A percentile compares a stretch with the other conserved stretches of the same genome.
Conservation (phyloP, 2,329 filamentous ascomycete species). For the Pezicula carpinea region DNA sequence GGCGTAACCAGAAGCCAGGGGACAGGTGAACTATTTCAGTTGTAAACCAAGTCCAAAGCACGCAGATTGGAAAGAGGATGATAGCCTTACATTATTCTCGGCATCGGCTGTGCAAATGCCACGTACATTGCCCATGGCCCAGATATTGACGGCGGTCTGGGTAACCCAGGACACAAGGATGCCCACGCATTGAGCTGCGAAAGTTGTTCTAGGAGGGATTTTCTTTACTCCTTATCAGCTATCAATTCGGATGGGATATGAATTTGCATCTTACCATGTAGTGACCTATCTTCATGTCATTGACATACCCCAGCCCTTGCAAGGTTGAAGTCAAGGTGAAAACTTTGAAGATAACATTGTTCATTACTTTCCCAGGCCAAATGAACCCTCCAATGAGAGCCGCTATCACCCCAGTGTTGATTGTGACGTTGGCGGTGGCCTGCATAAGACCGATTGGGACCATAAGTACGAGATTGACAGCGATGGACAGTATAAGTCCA, state of each 20-base stretch:
- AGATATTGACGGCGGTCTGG: constrained; percentile 45
- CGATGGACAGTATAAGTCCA: constrained; percentile 18
- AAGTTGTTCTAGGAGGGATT: constrained; percentile 47
- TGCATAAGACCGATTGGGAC: constrained; percentile 30
- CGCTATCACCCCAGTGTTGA: constrained; percentile 53
- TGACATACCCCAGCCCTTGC: constrained; percentile 12
- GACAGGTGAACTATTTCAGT: constrained; percentile 57
- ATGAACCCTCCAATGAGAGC: constrained; percentile 70
- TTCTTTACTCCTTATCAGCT: constrained; percentile 35
- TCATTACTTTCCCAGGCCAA: constrained; percentile 57
- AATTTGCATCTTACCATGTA: constrained; percentile 49
- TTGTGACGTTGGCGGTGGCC: constrained; percentile 41
- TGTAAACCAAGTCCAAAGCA: too few species aligned
- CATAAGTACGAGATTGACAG: constrained; percentile 23
- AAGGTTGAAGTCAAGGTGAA: constrained; percentile 66
- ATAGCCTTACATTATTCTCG: too few species aligned
- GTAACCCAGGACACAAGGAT: constrained; percentile 43
- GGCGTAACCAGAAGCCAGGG: constrained; percentile 59
- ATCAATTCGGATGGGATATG: background rate
- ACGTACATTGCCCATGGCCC: constrained; percentile 41
- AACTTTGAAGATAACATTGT: constrained; percentile 74
- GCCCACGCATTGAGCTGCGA: constrained; percentile 44
- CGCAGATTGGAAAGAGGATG: too few species aligned
- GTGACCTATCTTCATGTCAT: constrained; percentile 42
- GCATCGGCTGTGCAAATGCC: constrained; percentile 40